These are phyloP conservation scores for Ophiostoma piceae DNA, from an alignment of 2,329 filamentous ascomycete genomes.

Conservation along the genomic window DNA sequence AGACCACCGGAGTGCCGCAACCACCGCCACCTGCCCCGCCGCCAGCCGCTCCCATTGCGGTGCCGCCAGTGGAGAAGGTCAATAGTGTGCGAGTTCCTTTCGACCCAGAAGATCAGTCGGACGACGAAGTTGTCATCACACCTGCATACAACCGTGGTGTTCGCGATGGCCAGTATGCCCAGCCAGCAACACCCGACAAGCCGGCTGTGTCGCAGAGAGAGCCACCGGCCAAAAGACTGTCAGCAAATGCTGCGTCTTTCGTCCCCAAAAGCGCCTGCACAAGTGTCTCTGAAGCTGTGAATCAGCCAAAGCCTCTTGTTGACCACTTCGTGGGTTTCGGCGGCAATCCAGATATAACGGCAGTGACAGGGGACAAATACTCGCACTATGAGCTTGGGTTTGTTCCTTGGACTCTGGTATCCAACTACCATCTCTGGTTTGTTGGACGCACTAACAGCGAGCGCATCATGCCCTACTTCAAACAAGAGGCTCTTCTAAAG, in stretches of 20 bases:
- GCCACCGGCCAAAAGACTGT: background rate
- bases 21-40: background rate
- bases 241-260: background rate
- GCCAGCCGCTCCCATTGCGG: background rate
- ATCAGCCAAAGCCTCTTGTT: background rate
- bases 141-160: constrained; percentile 19
- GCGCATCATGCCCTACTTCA: constrained; percentile 50
- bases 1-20: background rate
- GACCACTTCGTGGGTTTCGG: background rate
- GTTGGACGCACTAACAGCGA: constrained; percentile 50
- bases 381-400: constrained; percentile 30
- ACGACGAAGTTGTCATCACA: constrained; percentile 26
- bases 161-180: background rate
- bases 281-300: background rate
- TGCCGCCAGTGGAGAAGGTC: background rate
- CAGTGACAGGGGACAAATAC: background rate
- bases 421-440: constrained; percentile 55
- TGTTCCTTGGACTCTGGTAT: constrained; percentile 49
- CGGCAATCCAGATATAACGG: background rate
- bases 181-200: background rate
- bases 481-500: constrained; percentile 51
- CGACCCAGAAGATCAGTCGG: constrained; percentile 27
- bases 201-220: background rate
- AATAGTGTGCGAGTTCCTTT: constrained; percentile 23
- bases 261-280: background rate